A percentile compares a stretch with the other conserved stretches of the same genome.
phyloP scores from a whole-genome alignment of 768 basidiomycete genomes.

The Calocybe gangraenosa region DNA sequence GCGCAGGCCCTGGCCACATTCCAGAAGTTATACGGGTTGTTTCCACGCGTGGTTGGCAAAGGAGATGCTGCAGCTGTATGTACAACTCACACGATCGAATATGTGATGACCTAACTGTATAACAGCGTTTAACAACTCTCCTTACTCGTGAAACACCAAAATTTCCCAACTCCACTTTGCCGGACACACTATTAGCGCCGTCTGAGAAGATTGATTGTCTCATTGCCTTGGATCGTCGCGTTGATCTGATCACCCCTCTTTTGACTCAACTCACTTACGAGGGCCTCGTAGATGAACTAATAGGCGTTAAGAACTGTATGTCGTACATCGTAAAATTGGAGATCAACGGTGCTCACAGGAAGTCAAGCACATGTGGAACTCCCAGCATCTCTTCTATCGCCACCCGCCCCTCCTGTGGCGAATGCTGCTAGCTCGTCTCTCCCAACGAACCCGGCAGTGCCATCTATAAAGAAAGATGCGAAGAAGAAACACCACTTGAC shows the following conservation, averaged over 20 bases:
- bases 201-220: conserved; percentile 77
- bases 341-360: conserved; percentile 3
- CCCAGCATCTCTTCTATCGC: conserved; percentile 64
- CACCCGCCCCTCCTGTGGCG: conserved; percentile 43
- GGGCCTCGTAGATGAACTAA: conserved; percentile 89
- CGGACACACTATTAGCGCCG: conserved; percentile 37
- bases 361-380: conserved; percentile 70
- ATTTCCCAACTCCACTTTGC: conserved; percentile 26
- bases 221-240: conserved; percentile 84
- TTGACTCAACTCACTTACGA: conserved; percentile 96
- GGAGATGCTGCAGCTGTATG: conserved; percentile 79
- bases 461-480: conserved; percentile 65
- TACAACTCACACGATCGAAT: conserved; percentile 2
- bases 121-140: conserved; percentile 72
- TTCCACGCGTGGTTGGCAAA: conserved; percentile 91
- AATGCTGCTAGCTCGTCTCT: conserved; percentile 36
- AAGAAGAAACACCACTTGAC: conserved; percentile 89
- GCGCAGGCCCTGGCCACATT: conserved; percentile 80
- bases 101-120: conserved; percentile 1
- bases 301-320: conserved; percentile 88
- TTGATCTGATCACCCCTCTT: conserved; percentile 94
- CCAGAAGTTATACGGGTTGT: conserved; percentile 81
- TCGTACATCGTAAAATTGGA: conserved; percentile 5
- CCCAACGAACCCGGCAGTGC: conserved; percentile 36
- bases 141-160: conserved; percentile 57